A percentile compares a stretch with the other conserved stretches of the same genome.
Evolutionary conservation across 2,329 filamentous ascomycete species (phyloP).

Genomic region (Diaporthe sp.): DNA sequence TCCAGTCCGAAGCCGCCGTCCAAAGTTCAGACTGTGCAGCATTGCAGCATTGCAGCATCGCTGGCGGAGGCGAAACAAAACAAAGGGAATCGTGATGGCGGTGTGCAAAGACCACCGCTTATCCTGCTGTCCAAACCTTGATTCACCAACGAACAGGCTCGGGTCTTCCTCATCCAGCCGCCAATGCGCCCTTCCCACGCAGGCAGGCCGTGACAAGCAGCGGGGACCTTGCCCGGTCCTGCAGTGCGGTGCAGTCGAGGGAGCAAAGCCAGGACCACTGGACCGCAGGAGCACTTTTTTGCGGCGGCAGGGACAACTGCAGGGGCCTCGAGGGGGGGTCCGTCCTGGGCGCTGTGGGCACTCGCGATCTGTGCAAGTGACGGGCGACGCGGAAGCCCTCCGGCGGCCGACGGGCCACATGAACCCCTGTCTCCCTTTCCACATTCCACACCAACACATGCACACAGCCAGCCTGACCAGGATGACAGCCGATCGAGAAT

Average conservation of each 20-base stretch:
- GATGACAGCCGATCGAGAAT: slow-evolving; percentile 17
- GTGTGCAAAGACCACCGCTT: slow-evolving; percentile 26
- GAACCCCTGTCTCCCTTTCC: neutral
- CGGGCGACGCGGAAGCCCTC: slow-evolving; percentile 16
- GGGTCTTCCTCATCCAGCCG: slow-evolving; percentile 7
- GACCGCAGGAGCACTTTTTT: neutral
- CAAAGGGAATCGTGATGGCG: slow-evolving; percentile 10
- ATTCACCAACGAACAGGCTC: slow-evolving; percentile 1
- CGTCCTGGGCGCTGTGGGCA: neutral
- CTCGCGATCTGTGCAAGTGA: slow-evolving; percentile 8
- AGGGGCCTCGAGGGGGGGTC: neutral
- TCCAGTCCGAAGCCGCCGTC: slow-evolving; percentile 8
- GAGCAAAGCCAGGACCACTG: neutral
- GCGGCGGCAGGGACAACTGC: neutral
- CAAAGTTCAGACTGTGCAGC: slow-evolving; percentile 15
- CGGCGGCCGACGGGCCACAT: slow-evolving; percentile 15
- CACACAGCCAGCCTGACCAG: neutral
- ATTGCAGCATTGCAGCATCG: neutral
- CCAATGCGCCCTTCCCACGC: slow-evolving; percentile 1
- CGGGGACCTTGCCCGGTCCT: slow-evolving; percentile 18
- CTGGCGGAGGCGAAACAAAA: neutral
- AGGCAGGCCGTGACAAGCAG: slow-evolving; percentile 22
- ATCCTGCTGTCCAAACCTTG: slow-evolving; percentile 14
- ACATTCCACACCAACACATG: neutral
- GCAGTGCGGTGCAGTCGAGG: neutral